These are phyloP conservation scores for Trametes coccinea DNA, from an alignment of 768 basidiomycete species.

Conservation along the genomic window DNA sequence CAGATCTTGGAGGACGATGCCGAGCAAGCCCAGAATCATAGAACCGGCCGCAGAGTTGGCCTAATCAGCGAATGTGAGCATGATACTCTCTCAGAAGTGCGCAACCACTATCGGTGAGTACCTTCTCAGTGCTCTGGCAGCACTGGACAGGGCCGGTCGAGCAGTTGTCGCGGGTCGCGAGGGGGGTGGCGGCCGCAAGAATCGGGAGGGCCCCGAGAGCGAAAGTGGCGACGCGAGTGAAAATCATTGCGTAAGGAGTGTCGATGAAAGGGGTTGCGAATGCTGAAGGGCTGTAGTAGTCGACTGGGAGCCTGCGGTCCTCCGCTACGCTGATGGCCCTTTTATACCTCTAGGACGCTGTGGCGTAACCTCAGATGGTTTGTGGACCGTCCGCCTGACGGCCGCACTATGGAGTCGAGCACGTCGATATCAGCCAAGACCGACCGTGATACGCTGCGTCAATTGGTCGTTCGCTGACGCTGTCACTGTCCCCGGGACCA, in stretches of 20 bases:
- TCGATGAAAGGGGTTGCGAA: background rate
- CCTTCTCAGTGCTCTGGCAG: slow-evolving; percentile 1
- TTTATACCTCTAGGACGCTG: no score
- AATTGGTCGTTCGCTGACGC: background rate
- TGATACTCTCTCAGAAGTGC: no score
- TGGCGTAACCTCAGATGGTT: no score
- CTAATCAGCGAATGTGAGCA: no score
- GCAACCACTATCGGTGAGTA: no score
- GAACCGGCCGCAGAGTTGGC: no score
- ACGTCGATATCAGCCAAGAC: no score
- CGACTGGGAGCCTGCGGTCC: no score
- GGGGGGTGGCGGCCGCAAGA: slow-evolving; percentile 21
- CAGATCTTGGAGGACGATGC: background rate
- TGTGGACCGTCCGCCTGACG: background rate
- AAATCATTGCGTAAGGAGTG: slow-evolving; percentile 6
- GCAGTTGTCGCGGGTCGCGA: slow-evolving; percentile 11
- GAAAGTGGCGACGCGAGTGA: slow-evolving; percentile 12
- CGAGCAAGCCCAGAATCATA: slow-evolving; percentile 9
- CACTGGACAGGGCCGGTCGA: slow-evolving; percentile 14
- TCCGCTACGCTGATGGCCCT: no score
- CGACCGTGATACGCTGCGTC: background rate
- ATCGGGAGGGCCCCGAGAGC: slow-evolving; percentile 12
- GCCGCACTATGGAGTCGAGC: background rate
- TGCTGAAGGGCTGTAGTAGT: background rate
- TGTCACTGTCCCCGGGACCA: background rate